These are phyloP conservation scores for Didymella arachidicola DNA, from an alignment of 2,329 filamentous ascomycete genomes.

Conservation along the genomic window DNA sequence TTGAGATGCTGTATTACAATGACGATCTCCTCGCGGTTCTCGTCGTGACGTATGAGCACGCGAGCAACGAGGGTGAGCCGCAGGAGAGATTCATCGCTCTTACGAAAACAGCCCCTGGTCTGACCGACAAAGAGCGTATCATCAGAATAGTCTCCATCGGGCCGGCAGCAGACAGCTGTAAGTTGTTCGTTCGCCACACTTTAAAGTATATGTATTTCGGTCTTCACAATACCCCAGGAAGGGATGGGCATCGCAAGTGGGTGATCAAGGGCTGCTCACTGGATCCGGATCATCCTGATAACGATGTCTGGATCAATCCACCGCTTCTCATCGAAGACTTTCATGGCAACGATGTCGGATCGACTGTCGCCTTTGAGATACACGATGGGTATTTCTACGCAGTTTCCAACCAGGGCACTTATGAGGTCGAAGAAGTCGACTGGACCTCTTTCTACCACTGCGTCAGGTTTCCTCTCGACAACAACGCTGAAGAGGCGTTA, in stretches of 20 bases:
- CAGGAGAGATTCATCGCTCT: not conserved
- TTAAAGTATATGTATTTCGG: constrained; percentile 69
- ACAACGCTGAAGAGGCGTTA: constrained; percentile 52
- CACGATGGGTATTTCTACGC: constrained; percentile 72
- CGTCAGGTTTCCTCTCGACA: constrained; percentile 66
- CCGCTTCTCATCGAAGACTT: constrained; percentile 64
- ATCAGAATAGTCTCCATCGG: constrained; percentile 33
- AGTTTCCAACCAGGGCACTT: constrained; percentile 70
- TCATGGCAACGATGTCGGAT: constrained; percentile 70
- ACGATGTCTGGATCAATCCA: not conserved
- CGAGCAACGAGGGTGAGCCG: not conserved
- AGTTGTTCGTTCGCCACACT: constrained; percentile 74
- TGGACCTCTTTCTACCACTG: constrained; percentile 76
- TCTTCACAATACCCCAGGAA: constrained; percentile 62
- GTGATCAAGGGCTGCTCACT: constrained; percentile 57
- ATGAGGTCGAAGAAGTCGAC: constrained; percentile 69
- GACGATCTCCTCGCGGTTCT: constrained; percentile 44
- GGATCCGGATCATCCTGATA: not conserved
- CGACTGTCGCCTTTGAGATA: constrained; percentile 75
- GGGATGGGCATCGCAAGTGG: constrained; percentile 69
- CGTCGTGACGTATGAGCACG: not conserved
- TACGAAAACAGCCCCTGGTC: constrained; percentile 30
- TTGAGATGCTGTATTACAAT: constrained; percentile 42
- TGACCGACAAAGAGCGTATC: constrained; percentile 47
- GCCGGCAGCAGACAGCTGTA: constrained; percentile 49